Conservation (phyloP, 805 yeast species). For the Pichia nanzhaoensis region DNA sequence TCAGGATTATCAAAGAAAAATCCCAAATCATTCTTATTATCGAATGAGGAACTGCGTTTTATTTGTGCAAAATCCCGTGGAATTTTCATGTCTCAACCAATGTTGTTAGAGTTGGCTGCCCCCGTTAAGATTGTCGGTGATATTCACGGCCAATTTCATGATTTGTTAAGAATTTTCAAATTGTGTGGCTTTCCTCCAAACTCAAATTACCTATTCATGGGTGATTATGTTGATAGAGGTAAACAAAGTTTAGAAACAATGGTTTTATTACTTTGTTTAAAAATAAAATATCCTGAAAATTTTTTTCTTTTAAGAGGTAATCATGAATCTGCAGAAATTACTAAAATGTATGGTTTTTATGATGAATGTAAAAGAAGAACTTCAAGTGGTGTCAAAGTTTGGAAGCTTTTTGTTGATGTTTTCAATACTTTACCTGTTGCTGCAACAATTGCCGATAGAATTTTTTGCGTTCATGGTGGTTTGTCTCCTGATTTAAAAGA, state of each 20-base stretch:
- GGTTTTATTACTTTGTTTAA: slow-evolving; percentile 43
- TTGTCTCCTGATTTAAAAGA: slow-evolving; percentile 63
- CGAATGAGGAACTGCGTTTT: slow-evolving; percentile 47
- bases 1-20: slow-evolving; percentile 39
- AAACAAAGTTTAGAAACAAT: slow-evolving; percentile 52
- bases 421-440: slow-evolving; percentile 55
- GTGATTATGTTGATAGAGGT: slow-evolving; percentile 58
- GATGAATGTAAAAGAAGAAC: slow-evolving; percentile 52
- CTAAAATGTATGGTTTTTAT: slow-evolving; percentile 54
- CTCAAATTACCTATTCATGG: slow-evolving; percentile 48
- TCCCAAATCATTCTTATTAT: slow-evolving; percentile 44
- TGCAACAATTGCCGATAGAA: slow-evolving; percentile 53
- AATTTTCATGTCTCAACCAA: slow-evolving; percentile 58
- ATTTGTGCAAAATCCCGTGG: slow-evolving; percentile 54
- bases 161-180: slow-evolving; percentile 47
- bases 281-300: slow-evolving; percentile 54
- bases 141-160: slow-evolving; percentile 64
- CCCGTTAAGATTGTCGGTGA: slow-evolving; percentile 83
- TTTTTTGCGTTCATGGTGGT: slow-evolving; percentile 64
- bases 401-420: slow-evolving; percentile 50
- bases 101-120: slow-evolving; percentile 57
- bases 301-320: slow-evolving; percentile 55
- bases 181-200: slow-evolving; percentile 56
- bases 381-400: slow-evolving; percentile 34
- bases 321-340: slow-evolving; percentile 53